These are phyloP conservation scores for Alternaria triticina DNA, from an alignment of 2,329 filamentous ascomycete species.

Conservation along the genomic window DNA sequence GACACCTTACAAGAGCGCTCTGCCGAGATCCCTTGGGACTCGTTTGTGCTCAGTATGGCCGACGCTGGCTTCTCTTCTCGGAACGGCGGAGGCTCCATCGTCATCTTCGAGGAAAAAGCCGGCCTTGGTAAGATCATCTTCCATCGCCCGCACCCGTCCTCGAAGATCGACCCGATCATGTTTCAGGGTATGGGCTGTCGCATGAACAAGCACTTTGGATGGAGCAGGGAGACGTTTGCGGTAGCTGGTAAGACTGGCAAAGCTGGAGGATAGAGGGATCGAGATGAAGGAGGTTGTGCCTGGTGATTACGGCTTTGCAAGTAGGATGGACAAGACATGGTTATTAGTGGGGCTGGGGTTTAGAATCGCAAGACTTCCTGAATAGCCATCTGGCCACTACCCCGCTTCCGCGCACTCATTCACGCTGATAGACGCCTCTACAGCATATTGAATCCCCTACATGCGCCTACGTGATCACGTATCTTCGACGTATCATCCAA, in stretches of 20 bases:
- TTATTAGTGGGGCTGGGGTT: no score
- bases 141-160: slow-evolving; percentile 37
- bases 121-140: slow-evolving; percentile 29
- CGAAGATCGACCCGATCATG: slow-evolving; percentile 33
- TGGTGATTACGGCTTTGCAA: no score
- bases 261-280: no score
- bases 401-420: no score
- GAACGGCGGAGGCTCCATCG: slow-evolving; percentile 23
- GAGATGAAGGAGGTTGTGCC: no score
- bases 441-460: neutral
- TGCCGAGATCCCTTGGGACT: slow-evolving; percentile 12
- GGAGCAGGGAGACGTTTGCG: slow-evolving; percentile 23
- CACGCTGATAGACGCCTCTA: neutral
- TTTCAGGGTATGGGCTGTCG: slow-evolving; percentile 34
- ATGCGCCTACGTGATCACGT: neutral
- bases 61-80: slow-evolving; percentile 19
- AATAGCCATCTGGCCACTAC: no score
- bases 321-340: no score
- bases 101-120: slow-evolving; percentile 16
- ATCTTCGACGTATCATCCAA: neutral
- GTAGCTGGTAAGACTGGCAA: no score
- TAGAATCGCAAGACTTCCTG: no score
- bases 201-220: slow-evolving; percentile 40
- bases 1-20: slow-evolving; percentile 13
- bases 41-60: slow-evolving; percentile 21